phyloP scores from a whole-genome alignment of 148 eudicot species.

The Fagopyrum esculentum region DNA sequence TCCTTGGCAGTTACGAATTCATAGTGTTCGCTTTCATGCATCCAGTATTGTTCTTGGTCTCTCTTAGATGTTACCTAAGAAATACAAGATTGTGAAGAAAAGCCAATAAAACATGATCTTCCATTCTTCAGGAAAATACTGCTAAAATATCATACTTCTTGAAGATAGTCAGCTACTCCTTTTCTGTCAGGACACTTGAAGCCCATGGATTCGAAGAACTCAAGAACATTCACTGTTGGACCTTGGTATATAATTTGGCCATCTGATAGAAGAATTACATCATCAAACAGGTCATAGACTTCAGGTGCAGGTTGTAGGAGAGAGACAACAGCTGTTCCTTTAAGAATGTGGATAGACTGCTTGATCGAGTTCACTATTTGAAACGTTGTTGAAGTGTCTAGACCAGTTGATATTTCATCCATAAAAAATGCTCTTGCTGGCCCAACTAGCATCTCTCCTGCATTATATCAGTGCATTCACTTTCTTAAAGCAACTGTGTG shows the following conservation, averaged over 20 bases:
- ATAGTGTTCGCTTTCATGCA: neutral
- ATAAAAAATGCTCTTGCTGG: slow-evolving; percentile 77
- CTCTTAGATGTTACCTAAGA: slow-evolving; percentile 39
- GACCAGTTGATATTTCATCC: slow-evolving; percentile 91
- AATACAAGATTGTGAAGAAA: neutral
- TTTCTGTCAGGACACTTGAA: slow-evolving; percentile 16
- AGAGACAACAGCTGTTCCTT: slow-evolving; percentile 71
- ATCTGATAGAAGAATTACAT: slow-evolving; percentile 74
- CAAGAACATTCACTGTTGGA: slow-evolving; percentile 64
- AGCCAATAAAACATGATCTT: neutral
- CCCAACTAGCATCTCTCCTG: slow-evolving; percentile 89
- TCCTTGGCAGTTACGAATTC: slow-evolving; percentile 1
- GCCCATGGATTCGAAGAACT: slow-evolving; percentile 55
- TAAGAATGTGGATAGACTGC: slow-evolving; percentile 67
- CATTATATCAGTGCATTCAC: neutral
- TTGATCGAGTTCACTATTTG: slow-evolving; percentile 77
- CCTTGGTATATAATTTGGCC: slow-evolving; percentile 84
- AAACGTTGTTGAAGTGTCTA: slow-evolving; percentile 82
- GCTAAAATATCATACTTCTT: neutral
- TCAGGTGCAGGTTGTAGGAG: slow-evolving; percentile 89
- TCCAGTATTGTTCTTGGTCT: slow-evolving; percentile 46
- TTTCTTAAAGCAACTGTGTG: neutral
- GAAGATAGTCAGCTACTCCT: slow-evolving; percentile 17
- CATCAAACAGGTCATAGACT: slow-evolving; percentile 72
- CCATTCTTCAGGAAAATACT: neutral